Conservation (phyloP, 805 yeast genomes). For the Ogataea corticis region DNA sequence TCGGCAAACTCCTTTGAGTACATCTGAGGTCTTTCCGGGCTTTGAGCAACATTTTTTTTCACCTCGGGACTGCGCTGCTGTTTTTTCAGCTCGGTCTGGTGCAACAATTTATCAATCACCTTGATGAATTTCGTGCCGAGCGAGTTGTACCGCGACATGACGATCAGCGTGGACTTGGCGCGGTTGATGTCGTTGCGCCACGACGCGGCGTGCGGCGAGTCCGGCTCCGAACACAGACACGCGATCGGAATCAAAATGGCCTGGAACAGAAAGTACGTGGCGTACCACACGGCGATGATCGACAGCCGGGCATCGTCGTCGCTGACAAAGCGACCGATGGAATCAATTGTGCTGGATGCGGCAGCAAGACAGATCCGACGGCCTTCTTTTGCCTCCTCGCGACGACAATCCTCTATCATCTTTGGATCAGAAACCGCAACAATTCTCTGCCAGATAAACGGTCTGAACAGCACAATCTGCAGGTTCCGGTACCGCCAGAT, state of each 20-base stretch:
- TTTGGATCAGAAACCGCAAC: conserved; percentile 38
- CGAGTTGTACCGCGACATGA: conserved; percentile 42
- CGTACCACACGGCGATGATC: conserved; percentile 61
- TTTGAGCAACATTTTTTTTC: not conserved
- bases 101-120: conserved; percentile 43
- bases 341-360: conserved; percentile 52
- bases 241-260: conserved; percentile 60
- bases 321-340: conserved; percentile 43
- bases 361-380: conserved; percentile 50
- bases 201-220: conserved; percentile 41
- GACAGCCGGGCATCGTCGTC: conserved; percentile 30
- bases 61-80: not conserved
- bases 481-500: conserved; percentile 61
- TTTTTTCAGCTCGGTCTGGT: conserved; percentile 8
- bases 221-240: conserved; percentile 52
- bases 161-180: conserved; percentile 41
- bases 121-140: conserved; percentile 47
- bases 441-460: conserved; percentile 56
- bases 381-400: conserved; percentile 49
- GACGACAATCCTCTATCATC: conserved; percentile 33
- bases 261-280: conserved; percentile 62
- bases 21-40: not conserved
- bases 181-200: conserved; percentile 47
- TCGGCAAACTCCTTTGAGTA: conserved; percentile 7
- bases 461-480: conserved; percentile 54